Evolutionary conservation across 805 yeast species (phyloP), one percentile per base, ranked within the genome.

Genomic region (Starmerella apicola): DNA sequence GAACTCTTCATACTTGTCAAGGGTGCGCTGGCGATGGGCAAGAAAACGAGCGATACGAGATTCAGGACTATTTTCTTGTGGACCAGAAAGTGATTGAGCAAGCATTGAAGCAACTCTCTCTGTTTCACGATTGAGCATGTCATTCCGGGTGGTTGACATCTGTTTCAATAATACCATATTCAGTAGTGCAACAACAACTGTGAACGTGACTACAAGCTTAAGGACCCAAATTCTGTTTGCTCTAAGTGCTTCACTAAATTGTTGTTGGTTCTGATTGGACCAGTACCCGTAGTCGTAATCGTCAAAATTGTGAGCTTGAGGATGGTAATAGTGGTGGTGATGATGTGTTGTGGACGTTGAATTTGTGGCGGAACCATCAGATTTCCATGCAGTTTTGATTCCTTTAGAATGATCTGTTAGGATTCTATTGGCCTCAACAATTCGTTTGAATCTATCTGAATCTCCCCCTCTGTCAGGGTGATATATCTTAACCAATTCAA

Each of bases 401-500:
- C n/a, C n/a, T n/a, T n/a, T n/a, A n/a, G n/a, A n/a, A 1, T 71
- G 66, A 45, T 70, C 70, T 36, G 61, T 65, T 37, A 79, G 56
- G 25, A 76, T 54, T n/a, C 67, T 62, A 51, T 79, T 79, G 1
- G 85, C 84, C 15, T 68, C 70, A 5, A 71, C 64, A 1, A 76
- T 54, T 34, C 64, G 56, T 49, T 73, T 63, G 70, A 83, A 74
- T 56, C 79, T 52, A 57, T 73, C 61, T 45, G 64, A 45, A 54
- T 58, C 34, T 13, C 46, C 49, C 30, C 47, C 44, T 7, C 44
- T 16, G 54, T 85, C 96, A 0, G 96, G 95, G 55, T 85, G 95
- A 51, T 85, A 85, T 8, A 76, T 54, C 56, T 80, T 81, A 9
- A 85, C 85, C 34, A 74, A 62, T 38, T 70, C 65, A 48, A 70